phyloP scores from a whole-genome alignment of 2,329 filamentous ascomycete genomes.

The Aspergillus vadensis region DNA sequence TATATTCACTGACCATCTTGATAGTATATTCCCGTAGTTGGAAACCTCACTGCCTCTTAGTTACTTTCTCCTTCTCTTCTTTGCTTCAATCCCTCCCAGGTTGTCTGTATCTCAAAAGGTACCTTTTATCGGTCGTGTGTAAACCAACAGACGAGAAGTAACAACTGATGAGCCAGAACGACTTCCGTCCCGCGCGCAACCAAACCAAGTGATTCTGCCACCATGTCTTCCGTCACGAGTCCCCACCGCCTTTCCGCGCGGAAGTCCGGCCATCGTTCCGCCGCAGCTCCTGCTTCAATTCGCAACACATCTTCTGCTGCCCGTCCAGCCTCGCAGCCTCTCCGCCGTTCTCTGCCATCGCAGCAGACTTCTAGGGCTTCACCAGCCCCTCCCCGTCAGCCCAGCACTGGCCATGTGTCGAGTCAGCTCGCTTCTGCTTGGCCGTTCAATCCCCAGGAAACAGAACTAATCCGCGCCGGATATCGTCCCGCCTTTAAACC shows the following conservation, averaged over 20 bases:
- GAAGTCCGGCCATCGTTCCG: slow-evolving; percentile 1
- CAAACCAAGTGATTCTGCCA: slow-evolving; percentile 20
- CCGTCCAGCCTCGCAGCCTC: neutral
- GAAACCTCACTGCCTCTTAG: neutral
- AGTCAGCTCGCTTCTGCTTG: slow-evolving; percentile 22
- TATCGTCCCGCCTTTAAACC: slow-evolving; percentile 27
- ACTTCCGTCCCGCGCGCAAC: neutral
- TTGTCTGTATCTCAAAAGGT: no score
- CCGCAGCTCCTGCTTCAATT: neutral
- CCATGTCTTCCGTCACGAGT: slow-evolving; percentile 15
- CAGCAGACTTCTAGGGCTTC: slow-evolving; percentile 1
- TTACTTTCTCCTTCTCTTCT: neutral
- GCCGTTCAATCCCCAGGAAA: slow-evolving; percentile 26
- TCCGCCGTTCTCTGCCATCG: slow-evolving; percentile 2
- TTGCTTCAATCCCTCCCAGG: neutral
- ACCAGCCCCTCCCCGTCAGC: slow-evolving; percentile 4
- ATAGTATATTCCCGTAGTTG: slow-evolving; percentile 2
- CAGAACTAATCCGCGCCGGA: slow-evolving; percentile 25
- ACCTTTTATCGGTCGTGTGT: no score
- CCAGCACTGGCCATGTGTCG: slow-evolving; percentile 22
- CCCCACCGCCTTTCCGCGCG: slow-evolving; percentile 20
- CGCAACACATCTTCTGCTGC: slow-evolving; percentile 5
- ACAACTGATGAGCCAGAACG: neutral
- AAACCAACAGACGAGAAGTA: neutral
- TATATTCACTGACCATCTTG: slow-evolving; percentile 35